Percentiles rank a stretch among this genome's conserved stretches.
These are phyloP conservation scores for Aspergillus sclerotiicarbonarius DNA, from an alignment of 495 filamentous ascomycete genomes.

Conservation along the genomic window DNA sequence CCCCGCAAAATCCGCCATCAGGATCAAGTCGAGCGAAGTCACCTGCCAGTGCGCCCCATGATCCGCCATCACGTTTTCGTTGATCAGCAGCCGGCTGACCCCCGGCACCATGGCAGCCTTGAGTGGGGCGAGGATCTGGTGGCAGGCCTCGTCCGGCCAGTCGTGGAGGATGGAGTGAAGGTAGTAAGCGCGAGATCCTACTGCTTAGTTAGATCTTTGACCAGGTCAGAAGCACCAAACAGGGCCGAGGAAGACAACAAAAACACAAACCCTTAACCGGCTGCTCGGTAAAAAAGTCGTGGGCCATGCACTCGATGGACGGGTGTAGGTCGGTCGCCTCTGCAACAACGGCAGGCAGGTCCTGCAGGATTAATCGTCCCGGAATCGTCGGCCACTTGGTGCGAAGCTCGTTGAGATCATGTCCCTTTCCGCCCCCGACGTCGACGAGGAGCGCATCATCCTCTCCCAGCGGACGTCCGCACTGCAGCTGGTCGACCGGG, in stretches of 20 bases:
- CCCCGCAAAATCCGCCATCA: constrained; percentile 26
- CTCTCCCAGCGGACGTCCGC: no score
- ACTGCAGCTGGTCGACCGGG: constrained; percentile 14
- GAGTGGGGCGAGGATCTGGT: constrained; percentile 36
- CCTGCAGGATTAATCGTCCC: constrained; percentile 24
- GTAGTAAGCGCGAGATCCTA: constrained; percentile 49
- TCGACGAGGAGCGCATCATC: constrained; percentile 43
- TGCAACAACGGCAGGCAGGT: constrained; percentile 20
- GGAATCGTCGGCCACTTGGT: constrained; percentile 25
- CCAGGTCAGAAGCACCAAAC: no score
- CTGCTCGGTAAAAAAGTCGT: constrained; percentile 31
- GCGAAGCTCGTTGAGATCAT: constrained; percentile 38
- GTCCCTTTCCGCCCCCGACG: constrained; percentile 48
- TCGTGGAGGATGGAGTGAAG: constrained; percentile 53
- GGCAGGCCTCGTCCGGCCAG: constrained; percentile 41
- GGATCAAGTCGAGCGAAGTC: constrained; percentile 32
- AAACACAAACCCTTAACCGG: constrained; percentile 19
- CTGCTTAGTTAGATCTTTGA: no score
- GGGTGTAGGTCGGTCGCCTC: constrained; percentile 19
- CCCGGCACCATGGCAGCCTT: constrained; percentile 40
- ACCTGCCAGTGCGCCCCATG: constrained; percentile 7
- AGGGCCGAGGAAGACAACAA: neutral
- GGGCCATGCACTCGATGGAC: neutral
- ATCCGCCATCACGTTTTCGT: constrained; percentile 14
- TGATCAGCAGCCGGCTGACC: constrained; percentile 14